These are phyloP conservation scores for Daldinia caldariorum DNA, from an alignment of 495 filamentous ascomycete genomes.

Conservation along the genomic window DNA sequence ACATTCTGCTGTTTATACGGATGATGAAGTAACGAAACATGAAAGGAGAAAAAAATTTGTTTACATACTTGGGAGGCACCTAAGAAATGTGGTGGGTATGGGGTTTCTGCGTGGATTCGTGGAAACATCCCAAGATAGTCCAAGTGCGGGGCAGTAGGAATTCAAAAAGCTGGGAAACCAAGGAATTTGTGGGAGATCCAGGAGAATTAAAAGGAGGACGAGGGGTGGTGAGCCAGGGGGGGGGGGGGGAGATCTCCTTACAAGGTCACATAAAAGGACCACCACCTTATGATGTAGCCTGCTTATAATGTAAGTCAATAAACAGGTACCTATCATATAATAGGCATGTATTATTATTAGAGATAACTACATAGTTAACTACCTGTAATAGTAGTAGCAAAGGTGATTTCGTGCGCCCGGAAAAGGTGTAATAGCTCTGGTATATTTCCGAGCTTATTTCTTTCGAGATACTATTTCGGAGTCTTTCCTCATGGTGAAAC, in stretches of 20 bases:
- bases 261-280: slow-evolving; percentile 1
- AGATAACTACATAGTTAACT: too few species aligned
- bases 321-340: neutral
- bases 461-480: neutral
- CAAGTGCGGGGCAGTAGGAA: slow-evolving; percentile 42
- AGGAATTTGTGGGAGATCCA: slow-evolving; percentile 42
- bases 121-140: slow-evolving; percentile 38
- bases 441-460: slow-evolving; percentile 1
- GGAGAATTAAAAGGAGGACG: slow-evolving; percentile 32
- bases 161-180: slow-evolving; percentile 41
- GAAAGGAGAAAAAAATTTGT: neutral
- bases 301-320: too few species aligned
- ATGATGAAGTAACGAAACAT: neutral
- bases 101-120: slow-evolving; percentile 34
- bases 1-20: neutral
- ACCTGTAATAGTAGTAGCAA: neutral
- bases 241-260: slow-evolving; percentile 18
- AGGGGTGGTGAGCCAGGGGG: slow-evolving; percentile 32
- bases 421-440: neutral
- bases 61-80: neutral
- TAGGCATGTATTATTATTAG: neutral
- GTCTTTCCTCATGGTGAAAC: neutral
- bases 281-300: neutral
- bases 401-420: neutral
- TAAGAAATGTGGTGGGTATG: slow-evolving; percentile 26